Evolutionary conservation across 768 basidiomycete species (phyloP), one percentile per base, ranked within the genome.

Genomic region (Russula abietina): DNA sequence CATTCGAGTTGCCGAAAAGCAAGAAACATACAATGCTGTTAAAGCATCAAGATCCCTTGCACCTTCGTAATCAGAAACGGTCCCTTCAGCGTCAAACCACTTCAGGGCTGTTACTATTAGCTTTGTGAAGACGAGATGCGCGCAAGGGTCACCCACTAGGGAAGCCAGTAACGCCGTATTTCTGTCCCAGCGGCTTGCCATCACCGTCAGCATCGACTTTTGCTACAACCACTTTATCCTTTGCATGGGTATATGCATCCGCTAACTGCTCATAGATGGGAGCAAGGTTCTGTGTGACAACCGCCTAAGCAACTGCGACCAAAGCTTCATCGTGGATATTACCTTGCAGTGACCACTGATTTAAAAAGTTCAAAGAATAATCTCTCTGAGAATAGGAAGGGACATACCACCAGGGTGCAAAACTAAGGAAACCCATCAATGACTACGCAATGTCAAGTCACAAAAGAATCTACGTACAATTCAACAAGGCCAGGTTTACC

Each of bases 151-250:
- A 83, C 91, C 70, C 63, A 95, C 92, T 96, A 17, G 93, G 93
- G 77, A 81, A 96, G 36, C 92, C 93, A 14, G 80, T 83, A 24
- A 96, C 88, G 14, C 82, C 93, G 70, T 84, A 93, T 75, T 86
- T 84, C 67, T 82, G 74, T 60, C 91, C 94, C 46, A 93, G 70
- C 3, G 85, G 79, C 69, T 85, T 87, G 55, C 93, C 94, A 46
- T 72, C 87, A 55, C 93, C 92, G 70, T 98, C 94, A 1, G 93
- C 93, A 67, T 98, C 93, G 12, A 95, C 87, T 71, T 96, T 96
- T 57, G 93, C 94, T 68, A 98, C 83, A 55, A 91, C 69, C 24
- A 98, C 89, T 71, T 90, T 91, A 70, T 92, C 86, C 65, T 88
- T 88, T 57, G 80, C 83, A 58, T 87, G 82, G 4, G 81, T 75